These are phyloP conservation scores for Neurospora discreta DNA, from an alignment of 495 filamentous ascomycete genomes.

Conservation along the genomic window DNA sequence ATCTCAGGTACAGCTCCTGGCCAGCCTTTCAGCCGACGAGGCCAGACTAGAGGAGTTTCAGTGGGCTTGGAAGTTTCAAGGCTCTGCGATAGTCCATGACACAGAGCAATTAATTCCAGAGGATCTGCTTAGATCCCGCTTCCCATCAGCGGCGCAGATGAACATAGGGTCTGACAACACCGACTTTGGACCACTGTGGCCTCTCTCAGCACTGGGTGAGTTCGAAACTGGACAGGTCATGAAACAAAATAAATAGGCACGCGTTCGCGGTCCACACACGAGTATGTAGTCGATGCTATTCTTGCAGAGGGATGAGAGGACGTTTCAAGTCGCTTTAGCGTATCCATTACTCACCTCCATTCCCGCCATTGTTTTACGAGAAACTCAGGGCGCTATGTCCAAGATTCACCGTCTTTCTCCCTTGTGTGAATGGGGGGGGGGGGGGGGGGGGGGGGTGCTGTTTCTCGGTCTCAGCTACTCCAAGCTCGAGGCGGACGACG, in stretches of 20 bases:
- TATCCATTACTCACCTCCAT: conserved; percentile 1
- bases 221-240: conserved; percentile 4
- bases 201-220: conserved; percentile 1
- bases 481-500: conserved; percentile 7
- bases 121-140: not conserved
- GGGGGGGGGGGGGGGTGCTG: not conserved
- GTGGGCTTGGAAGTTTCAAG: not conserved
- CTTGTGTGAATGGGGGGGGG: not conserved
- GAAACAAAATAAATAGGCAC: conserved; percentile 1
- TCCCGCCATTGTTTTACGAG: not conserved
- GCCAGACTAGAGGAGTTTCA: not conserved
- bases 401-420: not conserved
- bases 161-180: conserved; percentile 6
- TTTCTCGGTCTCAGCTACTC: conserved; percentile 9
- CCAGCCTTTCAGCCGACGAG: conserved; percentile 1
- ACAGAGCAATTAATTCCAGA: not conserved
- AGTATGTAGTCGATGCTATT: not conserved
- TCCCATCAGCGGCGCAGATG: not conserved
- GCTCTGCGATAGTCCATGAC: not conserved
- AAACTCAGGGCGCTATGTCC: conserved; percentile 1
- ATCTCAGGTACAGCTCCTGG: not conserved
- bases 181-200: conserved; percentile 3
- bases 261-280: not conserved
- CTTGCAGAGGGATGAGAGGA: not conserved
- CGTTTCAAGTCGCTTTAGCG: not conserved